These are phyloP conservation scores for Cudoniella acicularis DNA, from an alignment of 495 filamentous ascomycete genomes.

Conservation along the genomic window DNA sequence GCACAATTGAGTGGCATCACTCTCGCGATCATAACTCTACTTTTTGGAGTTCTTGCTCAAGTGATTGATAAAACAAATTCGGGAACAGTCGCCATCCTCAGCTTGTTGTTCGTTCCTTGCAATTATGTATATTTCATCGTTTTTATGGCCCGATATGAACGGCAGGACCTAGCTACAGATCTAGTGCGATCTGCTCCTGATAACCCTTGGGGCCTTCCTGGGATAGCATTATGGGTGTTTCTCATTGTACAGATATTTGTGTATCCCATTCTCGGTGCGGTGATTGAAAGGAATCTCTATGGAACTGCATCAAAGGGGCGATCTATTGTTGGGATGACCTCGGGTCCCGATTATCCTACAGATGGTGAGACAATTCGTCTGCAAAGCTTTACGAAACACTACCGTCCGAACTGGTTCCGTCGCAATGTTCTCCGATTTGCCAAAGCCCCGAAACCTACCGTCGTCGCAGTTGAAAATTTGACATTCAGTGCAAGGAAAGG, in stretches of 20 bases:
- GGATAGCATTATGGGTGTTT: slow-evolving; percentile 65
- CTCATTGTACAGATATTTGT: slow-evolving; percentile 67
- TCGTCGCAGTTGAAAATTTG: slow-evolving; percentile 69
- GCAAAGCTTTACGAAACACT: slow-evolving; percentile 68
- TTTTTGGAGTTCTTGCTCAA: slow-evolving; percentile 68
- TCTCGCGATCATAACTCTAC: slow-evolving; percentile 57
- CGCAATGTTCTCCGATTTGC: slow-evolving; percentile 31
- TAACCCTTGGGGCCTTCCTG: slow-evolving; percentile 56
- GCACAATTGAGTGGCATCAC: slow-evolving; percentile 75
- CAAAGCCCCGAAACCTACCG: slow-evolving; percentile 50
- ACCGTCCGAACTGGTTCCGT: slow-evolving; percentile 59
- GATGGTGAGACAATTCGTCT: slow-evolving; percentile 57
- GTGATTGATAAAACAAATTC: slow-evolving; percentile 46
- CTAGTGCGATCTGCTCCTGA: slow-evolving; percentile 53
- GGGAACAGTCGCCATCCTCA: slow-evolving; percentile 53
- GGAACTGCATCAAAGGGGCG: slow-evolving; percentile 61
- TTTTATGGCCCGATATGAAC: slow-evolving; percentile 64
- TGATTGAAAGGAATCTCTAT: slow-evolving; percentile 70
- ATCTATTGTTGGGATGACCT: slow-evolving; percentile 2
- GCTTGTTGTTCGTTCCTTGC: slow-evolving; percentile 71
- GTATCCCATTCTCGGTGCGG: slow-evolving; percentile 66
- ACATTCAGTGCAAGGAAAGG: slow-evolving; percentile 63
- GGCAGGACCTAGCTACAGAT: slow-evolving; percentile 48
- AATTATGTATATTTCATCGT: slow-evolving; percentile 73
- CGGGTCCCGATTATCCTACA: not conserved